Base-by-base conservation (phyloP, 805 yeast species). In the Wickerhamia fluorescens region DNA sequence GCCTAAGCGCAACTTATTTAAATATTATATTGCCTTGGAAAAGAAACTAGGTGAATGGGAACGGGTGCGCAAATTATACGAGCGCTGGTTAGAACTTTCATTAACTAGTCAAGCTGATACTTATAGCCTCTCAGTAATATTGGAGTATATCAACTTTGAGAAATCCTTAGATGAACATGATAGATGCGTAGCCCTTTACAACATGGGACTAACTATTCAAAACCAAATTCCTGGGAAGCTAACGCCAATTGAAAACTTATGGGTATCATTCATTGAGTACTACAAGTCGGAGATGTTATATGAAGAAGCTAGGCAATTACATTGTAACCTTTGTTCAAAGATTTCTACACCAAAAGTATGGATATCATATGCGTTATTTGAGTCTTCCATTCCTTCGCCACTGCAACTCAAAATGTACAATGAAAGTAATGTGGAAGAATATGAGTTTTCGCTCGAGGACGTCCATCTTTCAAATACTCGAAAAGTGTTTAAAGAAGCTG, bases 1-100 rank as follows among this genome's bases (percentile, higher is more conserved):
- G 24, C 81, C 85, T 0, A 78, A 75, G 44, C 59, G 55, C 1
- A 73, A 72, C 29, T 52, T 84, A 0, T 75, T 79, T 46, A 60
- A 58, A 36, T 64, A 63, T 35, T 92, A 92, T 53, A 78, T 89
- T 26, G 61, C 56, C 2, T 39, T 87, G 20, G 96, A 89, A 47
- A 60, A 59, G 21, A 58, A 64, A 30, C 50, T 88, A 25, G 82
- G 81, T 20, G 92, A 87, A 43, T 82, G 82, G 63, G 94, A 81
- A 36, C 56, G 96, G 20, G 87, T 80, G 6, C 58, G 97, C 18
- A 75, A 60, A 47, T 45, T 92, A 3, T 86, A 75, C 48, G 83
- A 78, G 38, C 77, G 73, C 44, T 72, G 70, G 57, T 38, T 83
- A n/a, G 78, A 74, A 38, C 17, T 46, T 8, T 38, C 51, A 16